These are phyloP conservation scores for Collybiopsis luxurians DNA, from an alignment of 768 basidiomycete species.

Conservation along the genomic window DNA sequence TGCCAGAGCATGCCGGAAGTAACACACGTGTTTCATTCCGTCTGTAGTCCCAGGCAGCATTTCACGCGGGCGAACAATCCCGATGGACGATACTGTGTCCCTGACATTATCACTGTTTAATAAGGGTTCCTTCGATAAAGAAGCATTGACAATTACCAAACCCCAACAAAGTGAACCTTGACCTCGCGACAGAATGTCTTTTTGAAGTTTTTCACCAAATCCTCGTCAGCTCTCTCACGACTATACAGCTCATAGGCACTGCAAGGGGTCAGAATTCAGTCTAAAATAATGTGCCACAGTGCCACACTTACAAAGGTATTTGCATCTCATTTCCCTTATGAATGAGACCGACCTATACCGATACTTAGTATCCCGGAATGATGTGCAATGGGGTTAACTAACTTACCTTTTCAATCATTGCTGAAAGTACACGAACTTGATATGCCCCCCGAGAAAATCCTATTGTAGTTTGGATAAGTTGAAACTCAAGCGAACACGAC, in stretches of 20 bases:
- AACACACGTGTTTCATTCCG: constrained; percentile 25
- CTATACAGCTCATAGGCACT: not conserved
- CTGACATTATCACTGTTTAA: constrained; percentile 11
- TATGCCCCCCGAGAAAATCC: constrained; percentile 35
- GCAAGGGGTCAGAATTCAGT: not conserved
- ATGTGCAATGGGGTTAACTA: not conserved
- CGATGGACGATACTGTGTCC: constrained; percentile 34
- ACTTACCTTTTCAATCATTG: constrained; percentile 26
- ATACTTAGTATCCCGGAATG: not conserved
- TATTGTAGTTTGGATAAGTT: constrained; percentile 15
- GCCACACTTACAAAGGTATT: too few relatives aligned
- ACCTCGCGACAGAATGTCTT: constrained; percentile 21
- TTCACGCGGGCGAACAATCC: constrained; percentile 21
- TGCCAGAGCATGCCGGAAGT: constrained; percentile 32
- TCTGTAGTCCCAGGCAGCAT: constrained; percentile 12
- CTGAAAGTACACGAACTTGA: constrained; percentile 26
- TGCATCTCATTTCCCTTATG: too few relatives aligned
- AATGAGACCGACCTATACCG: not conserved
- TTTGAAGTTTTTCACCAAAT: constrained; percentile 20
- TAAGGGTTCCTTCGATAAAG: not conserved
- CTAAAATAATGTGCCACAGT: not conserved
- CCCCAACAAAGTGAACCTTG: constrained; percentile 29
- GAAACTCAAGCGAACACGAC: not conserved
- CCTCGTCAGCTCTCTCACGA: not conserved
- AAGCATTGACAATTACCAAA: constrained; percentile 18